Base-by-base conservation (phyloP, 2,329 filamentous ascomycete species). In the Colletotrichum gigasporum region DNA sequence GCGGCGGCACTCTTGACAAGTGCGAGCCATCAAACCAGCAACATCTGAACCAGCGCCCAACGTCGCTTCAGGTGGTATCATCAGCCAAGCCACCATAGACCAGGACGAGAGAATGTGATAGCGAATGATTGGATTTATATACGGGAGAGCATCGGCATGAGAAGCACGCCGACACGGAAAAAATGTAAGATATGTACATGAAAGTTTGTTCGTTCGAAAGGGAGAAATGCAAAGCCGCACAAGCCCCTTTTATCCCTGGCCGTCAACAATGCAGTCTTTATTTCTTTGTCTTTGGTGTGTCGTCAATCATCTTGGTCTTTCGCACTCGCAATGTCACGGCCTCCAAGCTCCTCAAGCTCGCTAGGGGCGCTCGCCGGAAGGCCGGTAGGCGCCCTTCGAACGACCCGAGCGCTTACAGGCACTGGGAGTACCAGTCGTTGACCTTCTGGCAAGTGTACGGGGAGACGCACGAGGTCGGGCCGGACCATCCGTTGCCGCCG, bases 371-470 rank as follows among this genome's bases (percentile, higher is more conserved):
- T 72, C 12, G 10, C 22, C 48, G 28, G 10, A 22, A 22, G 5
- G 20, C 9, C n/a, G n/a, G n/a, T n/a, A n/a, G n/a, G n/a, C n/a
- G n/a, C n/a, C n/a, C n/a, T n/a, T 34, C 3, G 32, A 14, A 41
- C 12, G 37, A 42, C 3, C 39, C 18, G 16, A 35, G 9, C 51
- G 30, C 30, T 56, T 73, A 81, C 68, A 79, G 61, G 69, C 80
- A 82, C 71, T 82, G 79, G 42, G 60, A 77, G 73, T 81, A 82
- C 68, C 70, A 82, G 54, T 75, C 71, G 70, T 81, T 82, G 60
- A 72, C 41, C 52, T 72, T 72, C 32, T 67, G 73, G 74, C 79
- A 82, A 26, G 72, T 79, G 47, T 59, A 74, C 18, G 74, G 74
- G 26, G 72, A 68, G 34, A 67, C 72, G 67, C 80, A 82, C 6